A percentile compares a stretch with the other conserved stretches of the same genome.
These are phyloP conservation scores for Ceratorhiza oryzae-sativae DNA, from an alignment of 1,284 basidiomycete genomes.

Conservation along the genomic window DNA sequence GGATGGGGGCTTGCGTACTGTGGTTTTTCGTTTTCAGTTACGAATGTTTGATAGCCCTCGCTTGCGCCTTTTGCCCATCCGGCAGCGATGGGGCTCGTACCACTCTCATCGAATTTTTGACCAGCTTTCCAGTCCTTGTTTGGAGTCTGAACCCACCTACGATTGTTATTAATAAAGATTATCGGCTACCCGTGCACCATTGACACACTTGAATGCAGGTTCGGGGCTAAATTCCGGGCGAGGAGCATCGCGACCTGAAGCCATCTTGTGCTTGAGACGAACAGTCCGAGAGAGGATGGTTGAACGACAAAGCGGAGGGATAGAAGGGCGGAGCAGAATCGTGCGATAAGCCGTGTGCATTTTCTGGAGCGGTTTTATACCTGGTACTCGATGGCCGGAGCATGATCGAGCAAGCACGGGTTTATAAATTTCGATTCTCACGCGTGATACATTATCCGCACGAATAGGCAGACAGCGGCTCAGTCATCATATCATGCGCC, in stretches of 20 bases:
- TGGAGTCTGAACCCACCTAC: constrained; percentile 57
- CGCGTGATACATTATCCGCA: constrained; percentile 6
- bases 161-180: constrained; percentile 51
- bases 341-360: background rate
- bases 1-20: constrained; percentile 50
- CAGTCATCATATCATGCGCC: background rate
- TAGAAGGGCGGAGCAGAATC: background rate
- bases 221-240: constrained; percentile 50
- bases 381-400: background rate
- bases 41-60: constrained; percentile 64
- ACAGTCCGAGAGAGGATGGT: background rate
- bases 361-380: background rate
- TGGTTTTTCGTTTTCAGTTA: constrained; percentile 58
- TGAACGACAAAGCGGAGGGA: background rate
- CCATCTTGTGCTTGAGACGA: constrained; percentile 26
- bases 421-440: background rate
- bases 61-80: constrained; percentile 62
- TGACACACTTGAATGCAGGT: constrained; percentile 54
- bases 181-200: background rate
- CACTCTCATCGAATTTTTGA: constrained; percentile 59
- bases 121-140: constrained; percentile 63
- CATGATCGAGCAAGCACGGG: background rate
- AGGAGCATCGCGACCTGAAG: constrained; percentile 17
- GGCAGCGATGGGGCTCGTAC: constrained; percentile 53
- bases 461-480: background rate